Evolutionary conservation across 2,329 filamentous ascomycete genomes (phyloP), one percentile per base, ranked within the genome.

Genomic region (Stachybotrys echinatus): DNA sequence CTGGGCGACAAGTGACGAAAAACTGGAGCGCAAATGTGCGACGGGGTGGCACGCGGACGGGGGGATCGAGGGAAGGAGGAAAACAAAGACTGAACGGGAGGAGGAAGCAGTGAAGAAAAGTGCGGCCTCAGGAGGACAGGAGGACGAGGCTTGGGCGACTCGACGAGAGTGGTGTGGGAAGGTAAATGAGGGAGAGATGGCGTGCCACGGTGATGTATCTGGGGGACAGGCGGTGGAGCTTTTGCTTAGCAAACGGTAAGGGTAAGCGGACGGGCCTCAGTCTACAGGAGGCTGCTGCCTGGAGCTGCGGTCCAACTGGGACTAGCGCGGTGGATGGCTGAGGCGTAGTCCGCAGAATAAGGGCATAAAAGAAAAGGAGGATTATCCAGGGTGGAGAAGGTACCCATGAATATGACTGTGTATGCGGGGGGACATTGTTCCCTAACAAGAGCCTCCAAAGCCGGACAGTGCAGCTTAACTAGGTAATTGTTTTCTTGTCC

Each of bases 261-360:
- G 27, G 27, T 34, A 34, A 34, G 27, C 27, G 27, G 54, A 52
- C 46, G 31, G 47, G 45, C 45, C 59, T 60, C 59, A 63, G 59
- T 59, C 64, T 56, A 52, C 56, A 50, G 55, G 48, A 56, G 58
- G 58, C 65, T 67, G 65, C 63, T 67, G 65, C 65, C 65, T 67
- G 54, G 59, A 62, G 45, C 44, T 21, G 31, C 42, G 18, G 47
- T 47, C 48, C 54, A 57, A 64, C 54, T 42, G 46, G 47, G 54
- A 10, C 38, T 60, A 60, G 58, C 38, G 48, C 45, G 40, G 47
- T 46, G 42, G 44, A 50, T 52, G 54, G 54, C 50, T 60, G 63
- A 61, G 65, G 59, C 64, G 61, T 55, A 60, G 60, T 47, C 49
- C 50, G 38, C 38, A 40, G 3, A 8, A n/a, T 8, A 12, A 31